Conservation (phyloP, 345 rosid species). For the Lumnitzera littorea region DNA sequence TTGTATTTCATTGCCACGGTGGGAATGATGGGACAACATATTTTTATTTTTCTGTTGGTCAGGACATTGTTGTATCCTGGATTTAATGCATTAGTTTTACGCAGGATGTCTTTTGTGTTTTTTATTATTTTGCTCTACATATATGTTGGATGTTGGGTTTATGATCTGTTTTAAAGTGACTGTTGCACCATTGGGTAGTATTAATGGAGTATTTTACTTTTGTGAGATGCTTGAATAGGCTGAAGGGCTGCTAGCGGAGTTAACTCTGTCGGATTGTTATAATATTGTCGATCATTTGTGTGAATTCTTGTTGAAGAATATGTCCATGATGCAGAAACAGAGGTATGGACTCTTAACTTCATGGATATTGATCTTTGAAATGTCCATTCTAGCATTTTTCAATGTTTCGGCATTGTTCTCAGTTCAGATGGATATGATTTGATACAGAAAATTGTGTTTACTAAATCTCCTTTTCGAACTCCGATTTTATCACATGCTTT, state of each 20-base stretch:
- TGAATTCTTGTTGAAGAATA: constrained; percentile 57
- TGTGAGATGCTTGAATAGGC: constrained; percentile 40
- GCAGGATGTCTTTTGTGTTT: background rate
- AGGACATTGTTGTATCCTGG: too few species aligned
- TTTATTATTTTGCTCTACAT: background rate
- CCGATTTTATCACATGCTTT: too few species aligned
- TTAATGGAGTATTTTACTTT: constrained; percentile 5
- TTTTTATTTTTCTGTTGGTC: too few species aligned
- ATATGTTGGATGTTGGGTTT: too few species aligned
- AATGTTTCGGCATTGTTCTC: too few species aligned
- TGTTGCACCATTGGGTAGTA: constrained; percentile 4
- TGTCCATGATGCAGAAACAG: constrained; percentile 59
- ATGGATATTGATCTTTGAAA: background rate
- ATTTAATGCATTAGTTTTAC: background rate
- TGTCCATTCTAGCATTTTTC: too few species aligned
- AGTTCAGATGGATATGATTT: too few species aligned
- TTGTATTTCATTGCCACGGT: too few species aligned
- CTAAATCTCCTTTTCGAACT: too few species aligned
- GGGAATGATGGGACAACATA: too few species aligned
- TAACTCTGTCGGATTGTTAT: constrained; percentile 52
- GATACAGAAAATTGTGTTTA: too few species aligned
- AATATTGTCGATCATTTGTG: constrained; percentile 62
- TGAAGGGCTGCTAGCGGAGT: constrained; percentile 72
- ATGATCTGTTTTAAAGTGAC: background rate
- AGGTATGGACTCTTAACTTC: constrained; percentile 28